Evolutionary conservation across 257 asterid species (phyloP).

Genomic region (Solanum sitiens): DNA sequence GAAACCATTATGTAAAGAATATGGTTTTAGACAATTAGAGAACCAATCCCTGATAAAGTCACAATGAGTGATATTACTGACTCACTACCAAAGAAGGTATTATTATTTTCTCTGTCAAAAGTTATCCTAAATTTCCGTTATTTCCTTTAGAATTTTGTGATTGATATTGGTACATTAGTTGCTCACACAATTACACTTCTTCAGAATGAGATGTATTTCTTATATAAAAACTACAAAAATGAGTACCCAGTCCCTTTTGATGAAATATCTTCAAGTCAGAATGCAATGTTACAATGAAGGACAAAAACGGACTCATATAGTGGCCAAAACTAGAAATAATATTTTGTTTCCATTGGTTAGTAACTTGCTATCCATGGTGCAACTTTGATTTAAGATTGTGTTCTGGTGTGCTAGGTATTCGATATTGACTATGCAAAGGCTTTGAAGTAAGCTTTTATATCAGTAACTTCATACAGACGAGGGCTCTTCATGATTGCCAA

Average conservation of each 20-base stretch:
- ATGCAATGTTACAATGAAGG: background rate
- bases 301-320: background rate
- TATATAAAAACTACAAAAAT: background rate
- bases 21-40: slow-evolving; percentile 84
- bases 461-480: no score
- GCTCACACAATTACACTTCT: background rate
- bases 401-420: background rate
- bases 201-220: background rate
- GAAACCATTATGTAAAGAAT: slow-evolving; percentile 39
- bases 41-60: slow-evolving; percentile 70
- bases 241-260: background rate
- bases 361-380: background rate
- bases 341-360: background rate
- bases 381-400: background rate
- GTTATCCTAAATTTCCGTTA: background rate
- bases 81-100: slow-evolving; percentile 74
- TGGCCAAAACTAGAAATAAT: background rate
- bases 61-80: slow-evolving; percentile 62
- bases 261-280: background rate
- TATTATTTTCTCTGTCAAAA: background rate
- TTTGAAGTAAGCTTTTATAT: no score
- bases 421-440: no score
- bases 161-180: background rate
- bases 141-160: background rate
- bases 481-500: no score